Conservation (phyloP, 1,284 basidiomycete species). For the Tylopilus sp. region DNA sequence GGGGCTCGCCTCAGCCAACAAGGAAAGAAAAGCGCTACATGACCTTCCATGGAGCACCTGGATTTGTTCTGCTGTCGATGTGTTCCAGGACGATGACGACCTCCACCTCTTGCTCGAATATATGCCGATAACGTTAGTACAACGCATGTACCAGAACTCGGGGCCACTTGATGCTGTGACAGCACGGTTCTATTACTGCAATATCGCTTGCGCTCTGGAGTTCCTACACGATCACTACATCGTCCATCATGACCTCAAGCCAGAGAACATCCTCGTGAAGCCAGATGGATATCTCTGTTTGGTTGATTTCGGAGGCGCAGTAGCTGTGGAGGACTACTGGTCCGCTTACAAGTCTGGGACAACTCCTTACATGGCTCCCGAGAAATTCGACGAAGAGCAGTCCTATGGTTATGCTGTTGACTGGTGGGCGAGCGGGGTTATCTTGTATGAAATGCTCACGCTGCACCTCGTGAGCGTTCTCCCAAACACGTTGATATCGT, state of each 20-base stretch:
- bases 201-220: slow-evolving; percentile 76
- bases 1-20: slow-evolving; percentile 22
- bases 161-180: slow-evolving; percentile 43
- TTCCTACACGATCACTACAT: slow-evolving; percentile 81
- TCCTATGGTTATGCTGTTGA: slow-evolving; percentile 70
- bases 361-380: slow-evolving; percentile 79
- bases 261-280: slow-evolving; percentile 83
- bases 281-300: slow-evolving; percentile 73
- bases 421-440: slow-evolving; percentile 82
- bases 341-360: slow-evolving; percentile 57
- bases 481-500: not conserved
- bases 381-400: slow-evolving; percentile 58
- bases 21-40: slow-evolving; percentile 53
- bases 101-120: slow-evolving; percentile 63
- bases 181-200: slow-evolving; percentile 63
- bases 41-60: slow-evolving; percentile 65
- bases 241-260: slow-evolving; percentile 89
- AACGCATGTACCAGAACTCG: slow-evolving; percentile 44
- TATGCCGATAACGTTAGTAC: slow-evolving; percentile 53
- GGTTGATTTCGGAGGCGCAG: slow-evolving; percentile 78
- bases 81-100: slow-evolving; percentile 57
- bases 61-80: slow-evolving; percentile 54
- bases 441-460: slow-evolving; percentile 82
- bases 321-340: slow-evolving; percentile 38
- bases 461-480: slow-evolving; percentile 57